Base-by-base conservation (phyloP, 139 green algal genomes). In the Coccomyxa sp. region DNA sequence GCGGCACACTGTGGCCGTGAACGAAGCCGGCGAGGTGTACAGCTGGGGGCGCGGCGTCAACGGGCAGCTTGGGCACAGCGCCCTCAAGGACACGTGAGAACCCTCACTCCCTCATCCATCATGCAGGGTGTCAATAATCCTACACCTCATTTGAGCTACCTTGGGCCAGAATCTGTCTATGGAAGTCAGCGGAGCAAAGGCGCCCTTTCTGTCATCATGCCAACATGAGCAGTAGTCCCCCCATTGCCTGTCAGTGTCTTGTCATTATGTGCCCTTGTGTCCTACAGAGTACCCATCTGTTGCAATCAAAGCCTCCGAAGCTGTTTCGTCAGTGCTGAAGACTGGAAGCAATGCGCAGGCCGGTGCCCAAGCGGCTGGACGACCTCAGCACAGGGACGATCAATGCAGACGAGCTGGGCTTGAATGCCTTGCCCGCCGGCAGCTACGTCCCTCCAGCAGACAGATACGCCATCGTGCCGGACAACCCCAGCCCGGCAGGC, bases 11-110 rank as follows among this genome's bases (percentile, higher is more conserved):
- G 36, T 95, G 39, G 88, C 76, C 0, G 81, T 90, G 0, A 95
- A 86, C 1, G 27, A 73, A 0, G 54, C 12, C 0, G 91, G 91
- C 24, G 72, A 86, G 8, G 88, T 95, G 35, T 98, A 82, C 77
- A 85, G 81, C 39, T 98, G 95, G 93, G 94, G 94, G 2, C 77
- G 94, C 6, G 91, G 89, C 37, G 89, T 90, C 35, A 96, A 94
- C 34, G 94, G 93, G 0, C 94, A 97, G 90, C 90, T 98, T 55
- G 90, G 93, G 14, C 80, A 81, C 9, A 81, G 70, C 78, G 78
- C 75, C 16, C 55, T n/a, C 34, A 8, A 36, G 29, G 71, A 71
- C 70, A 18, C 73, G 75, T 78, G 33, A 77, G 68, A 39, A 0
- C 39, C 44, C 44, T n/a, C n/a, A n/a, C n/a, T n/a, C n/a, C n/a